phyloP scores from a whole-genome alignment of 2,329 filamentous ascomycete species.

The Microcyclospora pomicola region DNA sequence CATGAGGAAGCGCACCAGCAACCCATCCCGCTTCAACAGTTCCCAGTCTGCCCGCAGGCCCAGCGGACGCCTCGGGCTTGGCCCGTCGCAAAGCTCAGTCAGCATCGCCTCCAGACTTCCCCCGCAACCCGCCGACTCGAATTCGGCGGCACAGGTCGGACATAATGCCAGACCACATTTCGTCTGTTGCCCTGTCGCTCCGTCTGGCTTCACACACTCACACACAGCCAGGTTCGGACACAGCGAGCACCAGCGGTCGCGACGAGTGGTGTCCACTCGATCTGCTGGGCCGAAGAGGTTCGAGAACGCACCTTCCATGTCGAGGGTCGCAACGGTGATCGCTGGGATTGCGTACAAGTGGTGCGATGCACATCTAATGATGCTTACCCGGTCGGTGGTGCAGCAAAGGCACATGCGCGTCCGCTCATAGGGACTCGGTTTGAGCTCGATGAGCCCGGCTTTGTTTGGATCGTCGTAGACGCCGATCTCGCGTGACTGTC shows the following conservation, averaged over 20 bases:
- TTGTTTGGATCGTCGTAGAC: conserved; percentile 13
- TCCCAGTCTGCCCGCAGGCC: conserved; percentile 23
- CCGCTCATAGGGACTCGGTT: conserved; percentile 17
- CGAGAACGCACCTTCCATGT: conserved; percentile 16
- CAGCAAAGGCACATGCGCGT: conserved; percentile 28
- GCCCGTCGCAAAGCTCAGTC: conserved; percentile 5
- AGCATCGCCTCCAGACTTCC: conserved; percentile 16
- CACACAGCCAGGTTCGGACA: conserved; percentile 28
- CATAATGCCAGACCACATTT: conserved; percentile 23
- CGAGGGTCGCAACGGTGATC: conserved; percentile 6
- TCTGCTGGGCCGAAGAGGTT: conserved; percentile 7
- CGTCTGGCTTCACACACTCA: conserved; percentile 17
- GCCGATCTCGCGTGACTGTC: conserved; percentile 13
- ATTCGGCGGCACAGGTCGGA: conserved; percentile 12
- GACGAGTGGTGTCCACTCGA: neutral
- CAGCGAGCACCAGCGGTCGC: conserved; percentile 27
- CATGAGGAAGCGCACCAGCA: conserved; percentile 12
- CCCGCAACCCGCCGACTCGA: conserved; percentile 8
- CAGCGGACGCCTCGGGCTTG: conserved; percentile 7
- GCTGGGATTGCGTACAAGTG: conserved; percentile 16
- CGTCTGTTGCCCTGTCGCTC: conserved; percentile 2
- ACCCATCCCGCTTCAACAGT: conserved; percentile 19
- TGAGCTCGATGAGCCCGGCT: conserved; percentile 23
- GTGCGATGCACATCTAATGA: conserved; percentile 25
- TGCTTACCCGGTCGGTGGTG: conserved; percentile 21